These are phyloP conservation scores for Alternaria novae-zelandiae DNA, from an alignment of 2,329 filamentous ascomycete genomes.

Conservation along the genomic window DNA sequence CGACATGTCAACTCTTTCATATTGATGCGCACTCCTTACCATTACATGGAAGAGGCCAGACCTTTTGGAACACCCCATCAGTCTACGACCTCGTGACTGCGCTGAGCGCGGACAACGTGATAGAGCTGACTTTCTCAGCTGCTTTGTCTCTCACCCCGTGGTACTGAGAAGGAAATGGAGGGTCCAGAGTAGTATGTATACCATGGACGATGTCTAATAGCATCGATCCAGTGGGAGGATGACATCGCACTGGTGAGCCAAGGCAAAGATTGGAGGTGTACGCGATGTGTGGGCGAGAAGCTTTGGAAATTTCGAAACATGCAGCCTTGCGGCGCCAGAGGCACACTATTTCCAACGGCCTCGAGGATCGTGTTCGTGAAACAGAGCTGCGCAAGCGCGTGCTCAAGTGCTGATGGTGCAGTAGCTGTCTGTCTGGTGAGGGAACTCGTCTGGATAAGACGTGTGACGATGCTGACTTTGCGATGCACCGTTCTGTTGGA, in stretches of 20 bases:
- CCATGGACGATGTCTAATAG: background rate
- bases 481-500: background rate
- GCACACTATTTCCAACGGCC: background rate
- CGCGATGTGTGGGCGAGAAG: background rate
- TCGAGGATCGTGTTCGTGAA: constrained; percentile 1
- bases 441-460: background rate
- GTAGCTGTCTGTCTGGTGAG: background rate
- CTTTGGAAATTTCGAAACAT: constrained; percentile 10
- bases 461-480: background rate
- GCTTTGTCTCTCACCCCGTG: background rate
- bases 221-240: background rate
- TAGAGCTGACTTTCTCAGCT: background rate
- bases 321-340: constrained; percentile 3
- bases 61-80: background rate
- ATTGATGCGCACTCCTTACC: background rate
- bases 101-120: background rate
- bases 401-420: background rate
- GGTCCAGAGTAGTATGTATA: background rate
- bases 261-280: background rate
- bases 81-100: background rate
- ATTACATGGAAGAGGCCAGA: background rate
- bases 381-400: background rate
- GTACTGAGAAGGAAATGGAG: background rate
- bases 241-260: background rate
- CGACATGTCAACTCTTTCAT: background rate